Conservation (phyloP, 305 asterid species). For the Rubia tinctorum region DNA sequence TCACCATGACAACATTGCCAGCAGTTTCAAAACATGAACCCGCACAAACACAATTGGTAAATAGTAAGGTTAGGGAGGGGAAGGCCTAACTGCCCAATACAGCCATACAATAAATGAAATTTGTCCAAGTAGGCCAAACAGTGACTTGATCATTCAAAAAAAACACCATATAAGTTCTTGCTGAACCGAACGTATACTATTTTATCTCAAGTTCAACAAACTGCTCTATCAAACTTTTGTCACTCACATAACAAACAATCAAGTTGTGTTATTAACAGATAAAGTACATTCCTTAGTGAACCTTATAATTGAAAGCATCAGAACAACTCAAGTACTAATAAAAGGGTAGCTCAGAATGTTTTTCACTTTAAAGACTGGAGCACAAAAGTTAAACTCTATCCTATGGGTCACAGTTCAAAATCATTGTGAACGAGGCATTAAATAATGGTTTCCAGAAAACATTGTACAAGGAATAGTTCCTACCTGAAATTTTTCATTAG, state of each 20-base stretch:
- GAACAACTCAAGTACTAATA: background rate
- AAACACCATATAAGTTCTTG: background rate
- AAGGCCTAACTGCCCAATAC: background rate
- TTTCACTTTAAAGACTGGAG: background rate
- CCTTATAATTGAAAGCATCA: background rate
- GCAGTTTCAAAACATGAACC: constrained; percentile 6
- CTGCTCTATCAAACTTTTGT: background rate
- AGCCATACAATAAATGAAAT: background rate
- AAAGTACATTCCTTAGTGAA: background rate
- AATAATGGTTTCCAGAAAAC: background rate
- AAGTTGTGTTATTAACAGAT: background rate
- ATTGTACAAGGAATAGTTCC: constrained; percentile 4
- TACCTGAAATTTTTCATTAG: constrained; percentile 89
- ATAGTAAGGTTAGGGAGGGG: background rate
- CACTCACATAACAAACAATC: background rate
- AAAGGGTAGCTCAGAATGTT: background rate
- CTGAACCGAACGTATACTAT: background rate
- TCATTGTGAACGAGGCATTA: background rate
- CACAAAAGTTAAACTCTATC: background rate
- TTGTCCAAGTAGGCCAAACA: background rate
- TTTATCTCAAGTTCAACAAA: background rate
- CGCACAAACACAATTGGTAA: background rate
- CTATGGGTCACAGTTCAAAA: background rate
- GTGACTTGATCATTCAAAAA: background rate
- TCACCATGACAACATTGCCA: constrained; percentile 14